Evolutionary conservation across 1,139 yeast species (phyloP).

Genomic region (Yamadazyma siamensis): DNA sequence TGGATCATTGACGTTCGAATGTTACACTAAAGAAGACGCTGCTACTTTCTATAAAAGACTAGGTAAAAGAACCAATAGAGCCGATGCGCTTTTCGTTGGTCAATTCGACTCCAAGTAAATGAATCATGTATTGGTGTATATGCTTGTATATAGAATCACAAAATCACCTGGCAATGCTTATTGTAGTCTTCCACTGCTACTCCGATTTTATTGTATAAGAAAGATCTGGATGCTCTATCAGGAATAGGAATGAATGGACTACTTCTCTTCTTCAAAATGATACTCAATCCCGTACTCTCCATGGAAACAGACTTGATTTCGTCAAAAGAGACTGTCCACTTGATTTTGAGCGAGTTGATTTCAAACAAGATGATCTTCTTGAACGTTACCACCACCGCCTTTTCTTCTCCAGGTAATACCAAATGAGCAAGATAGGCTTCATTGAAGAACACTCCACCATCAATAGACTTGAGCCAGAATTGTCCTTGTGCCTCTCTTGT

Average conservation of each 20-base stretch:
- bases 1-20: conserved; percentile 49
- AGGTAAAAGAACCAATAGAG: conserved; percentile 43
- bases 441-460: conserved; percentile 70
- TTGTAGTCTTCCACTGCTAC: conserved; percentile 81
- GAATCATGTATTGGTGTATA: too few relatives aligned
- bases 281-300: conserved; percentile 75
- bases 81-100: too few relatives aligned
- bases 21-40: conserved; percentile 46
- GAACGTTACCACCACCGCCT: conserved; percentile 74
- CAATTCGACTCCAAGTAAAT: too few relatives aligned
- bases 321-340: conserved; percentile 65
- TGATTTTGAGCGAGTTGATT: conserved; percentile 55
- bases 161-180: conserved; percentile 48
- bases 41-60: conserved; percentile 39
- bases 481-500: conserved; percentile 92
- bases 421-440: conserved; percentile 86
- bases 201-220: conserved; percentile 70
- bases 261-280: conserved; percentile 57
- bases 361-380: conserved; percentile 67
- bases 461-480: conserved; percentile 79
- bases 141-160: too few relatives aligned
- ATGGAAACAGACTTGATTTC: conserved; percentile 66
- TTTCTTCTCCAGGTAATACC: conserved; percentile 74
- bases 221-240: conserved; percentile 60
- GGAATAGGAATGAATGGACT: conserved; percentile 81